A percentile compares a stretch with the other conserved stretches of the same genome.
These are phyloP conservation scores for Metarhizium guizhouense DNA, from an alignment of 2,329 filamentous ascomycete genomes.

Conservation along the genomic window DNA sequence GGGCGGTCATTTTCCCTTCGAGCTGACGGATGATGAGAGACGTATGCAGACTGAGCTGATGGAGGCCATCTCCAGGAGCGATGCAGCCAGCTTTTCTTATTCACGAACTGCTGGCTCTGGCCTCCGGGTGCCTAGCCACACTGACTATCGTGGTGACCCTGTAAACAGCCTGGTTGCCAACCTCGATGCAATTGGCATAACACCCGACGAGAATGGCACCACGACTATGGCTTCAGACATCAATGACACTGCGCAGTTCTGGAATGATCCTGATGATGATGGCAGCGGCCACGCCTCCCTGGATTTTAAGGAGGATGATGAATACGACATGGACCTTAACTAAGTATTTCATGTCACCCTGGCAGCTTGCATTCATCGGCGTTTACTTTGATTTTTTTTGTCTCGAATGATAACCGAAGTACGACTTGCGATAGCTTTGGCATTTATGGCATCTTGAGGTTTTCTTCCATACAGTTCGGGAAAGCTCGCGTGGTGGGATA, in stretches of 20 bases:
- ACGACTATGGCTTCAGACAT: slow-evolving; percentile 35
- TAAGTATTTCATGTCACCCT: slow-evolving; percentile 13
- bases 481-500: slow-evolving; percentile 1
- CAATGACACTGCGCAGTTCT: slow-evolving; percentile 47
- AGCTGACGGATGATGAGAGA: slow-evolving; percentile 82
- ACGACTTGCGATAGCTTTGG: not conserved
- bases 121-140: slow-evolving; percentile 85
- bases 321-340: slow-evolving; percentile 74
- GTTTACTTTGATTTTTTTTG: not conserved
- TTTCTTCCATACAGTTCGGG: not conserved
- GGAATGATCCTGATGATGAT: slow-evolving; percentile 63
- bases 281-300: slow-evolving; percentile 57
- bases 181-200: slow-evolving; percentile 28
- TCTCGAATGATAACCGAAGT: not conserved
- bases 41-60: slow-evolving; percentile 92
- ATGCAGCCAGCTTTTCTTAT: slow-evolving; percentile 68
- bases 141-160: slow-evolving; percentile 78
- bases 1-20: slow-evolving; percentile 69
- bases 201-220: slow-evolving; percentile 29
- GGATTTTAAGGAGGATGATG: slow-evolving; percentile 90
- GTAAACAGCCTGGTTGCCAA: slow-evolving; percentile 38
- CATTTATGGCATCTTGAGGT: not conserved
- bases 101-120: slow-evolving; percentile 75
- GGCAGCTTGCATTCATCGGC: slow-evolving; percentile 12
- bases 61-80: slow-evolving; percentile 77